Conservation (phyloP, 2,329 filamentous ascomycete genomes). For the Davidsoniella neocaledoniae region DNA sequence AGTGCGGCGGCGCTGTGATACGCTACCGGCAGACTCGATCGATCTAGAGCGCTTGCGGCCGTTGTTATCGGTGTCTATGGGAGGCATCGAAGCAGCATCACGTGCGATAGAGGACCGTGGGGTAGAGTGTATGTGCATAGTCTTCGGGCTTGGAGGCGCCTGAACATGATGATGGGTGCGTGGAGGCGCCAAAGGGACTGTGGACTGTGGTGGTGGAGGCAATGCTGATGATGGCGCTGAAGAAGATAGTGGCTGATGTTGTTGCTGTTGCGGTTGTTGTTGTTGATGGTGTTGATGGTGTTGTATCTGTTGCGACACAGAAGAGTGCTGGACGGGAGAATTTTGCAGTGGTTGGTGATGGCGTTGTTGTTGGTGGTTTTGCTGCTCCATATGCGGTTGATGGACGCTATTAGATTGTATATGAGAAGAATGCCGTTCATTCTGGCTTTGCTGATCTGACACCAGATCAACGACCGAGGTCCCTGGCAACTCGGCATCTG, state of each 20-base stretch:
- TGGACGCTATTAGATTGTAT: too few species aligned
- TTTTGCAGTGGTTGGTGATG: conserved; percentile 13
- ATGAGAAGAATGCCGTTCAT: too few species aligned
- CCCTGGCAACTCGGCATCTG: not conserved
- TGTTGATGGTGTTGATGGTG: not conserved
- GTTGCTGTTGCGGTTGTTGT: not conserved
- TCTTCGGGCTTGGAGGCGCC: conserved; percentile 8
- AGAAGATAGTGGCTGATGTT: not conserved
- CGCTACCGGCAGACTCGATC: not conserved
- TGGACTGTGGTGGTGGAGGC: not conserved
- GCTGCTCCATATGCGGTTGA: not conserved
- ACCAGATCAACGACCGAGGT: not conserved
- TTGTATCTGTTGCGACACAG: not conserved
- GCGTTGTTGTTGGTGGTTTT: conserved; percentile 18
- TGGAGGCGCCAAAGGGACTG: conserved; percentile 21
- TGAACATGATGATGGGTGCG: conserved; percentile 40
- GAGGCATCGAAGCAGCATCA: not conserved
- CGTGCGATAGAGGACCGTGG: not conserved
- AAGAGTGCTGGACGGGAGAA: not conserved
- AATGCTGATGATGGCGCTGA: too few species aligned
- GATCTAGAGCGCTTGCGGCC: conserved; percentile 10
- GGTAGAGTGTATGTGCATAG: not conserved
- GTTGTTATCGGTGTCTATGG: not conserved
- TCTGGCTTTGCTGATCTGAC: not conserved
- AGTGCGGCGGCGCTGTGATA: conserved; percentile 5